These are phyloP conservation scores for Irpex rosettiformis DNA, from an alignment of 1,284 basidiomycete species.

Conservation along the genomic window DNA sequence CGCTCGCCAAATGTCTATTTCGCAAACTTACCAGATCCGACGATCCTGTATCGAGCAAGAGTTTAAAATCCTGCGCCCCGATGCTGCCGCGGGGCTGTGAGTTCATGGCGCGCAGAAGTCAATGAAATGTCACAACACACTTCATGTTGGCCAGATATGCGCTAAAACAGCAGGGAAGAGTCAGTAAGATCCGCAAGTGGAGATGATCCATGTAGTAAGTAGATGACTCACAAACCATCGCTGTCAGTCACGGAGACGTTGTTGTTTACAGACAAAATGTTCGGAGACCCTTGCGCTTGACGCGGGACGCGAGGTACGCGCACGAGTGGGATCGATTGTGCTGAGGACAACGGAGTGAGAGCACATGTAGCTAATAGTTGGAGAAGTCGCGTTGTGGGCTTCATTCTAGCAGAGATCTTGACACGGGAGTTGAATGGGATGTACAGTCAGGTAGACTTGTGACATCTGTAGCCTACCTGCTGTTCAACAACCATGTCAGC, in stretches of 20 bases:
- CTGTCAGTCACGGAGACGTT: constrained; percentile 29
- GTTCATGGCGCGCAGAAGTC: constrained; percentile 9
- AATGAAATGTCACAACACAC: constrained; percentile 23
- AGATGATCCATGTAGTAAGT: background rate
- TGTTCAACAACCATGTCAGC: too few relatives aligned
- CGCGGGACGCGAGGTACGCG: constrained; percentile 21
- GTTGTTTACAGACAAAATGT: constrained; percentile 21
- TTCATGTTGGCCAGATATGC: constrained; percentile 38
- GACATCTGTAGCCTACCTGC: too few relatives aligned
- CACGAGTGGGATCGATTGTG: constrained; percentile 24
- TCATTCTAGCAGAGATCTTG: background rate
- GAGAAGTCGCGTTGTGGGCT: background rate
- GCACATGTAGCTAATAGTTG: background rate
- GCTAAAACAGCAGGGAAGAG: constrained; percentile 21
- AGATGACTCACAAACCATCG: constrained; percentile 34
- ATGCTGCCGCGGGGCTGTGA: constrained; percentile 26
- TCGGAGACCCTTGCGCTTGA: constrained; percentile 18
- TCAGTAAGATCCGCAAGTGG: constrained; percentile 7
- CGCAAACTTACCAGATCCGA: constrained; percentile 40
- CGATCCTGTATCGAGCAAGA: constrained; percentile 57
- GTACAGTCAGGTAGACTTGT: background rate
- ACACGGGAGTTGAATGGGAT: background rate
- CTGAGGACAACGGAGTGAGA: background rate
- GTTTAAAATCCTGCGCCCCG: constrained; percentile 45
- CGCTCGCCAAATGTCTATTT: constrained; percentile 4